Evolutionary conservation across 2,329 filamentous ascomycete genomes (phyloP).

Genomic region (Epichloe glyceriae): DNA sequence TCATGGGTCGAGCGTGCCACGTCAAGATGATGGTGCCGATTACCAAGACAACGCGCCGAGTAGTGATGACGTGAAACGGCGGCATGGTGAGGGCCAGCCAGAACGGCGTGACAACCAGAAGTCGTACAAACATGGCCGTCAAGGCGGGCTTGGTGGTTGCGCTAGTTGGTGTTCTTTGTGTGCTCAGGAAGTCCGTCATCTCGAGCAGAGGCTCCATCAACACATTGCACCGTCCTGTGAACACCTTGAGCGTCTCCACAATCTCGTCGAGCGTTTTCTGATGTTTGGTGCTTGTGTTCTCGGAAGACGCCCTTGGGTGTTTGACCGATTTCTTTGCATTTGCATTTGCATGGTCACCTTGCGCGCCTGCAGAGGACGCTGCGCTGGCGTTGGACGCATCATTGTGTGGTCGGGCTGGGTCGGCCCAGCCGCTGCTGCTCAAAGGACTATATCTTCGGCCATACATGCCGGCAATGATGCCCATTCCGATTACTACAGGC

Average conservation of each 20-base stretch:
- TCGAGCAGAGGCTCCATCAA: constrained; percentile 78
- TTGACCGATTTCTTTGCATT: constrained; percentile 16
- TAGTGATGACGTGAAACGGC: constrained; percentile 74
- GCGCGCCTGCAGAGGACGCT: constrained; percentile 9
- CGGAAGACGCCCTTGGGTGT: constrained; percentile 37
- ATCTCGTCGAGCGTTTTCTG: constrained; percentile 97
- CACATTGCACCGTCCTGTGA: constrained; percentile 85
- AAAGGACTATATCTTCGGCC: constrained; percentile 77
- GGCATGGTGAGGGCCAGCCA: constrained; percentile 78
- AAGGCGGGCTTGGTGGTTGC: constrained; percentile 84
- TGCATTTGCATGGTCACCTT: constrained; percentile 14
- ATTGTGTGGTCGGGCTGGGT: constrained; percentile 28
- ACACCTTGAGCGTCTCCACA: constrained; percentile 79
- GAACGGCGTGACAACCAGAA: constrained; percentile 74
- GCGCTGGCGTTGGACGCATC: constrained; percentile 12
- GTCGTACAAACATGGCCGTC: constrained; percentile 78
- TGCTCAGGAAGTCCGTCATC: constrained; percentile 86
- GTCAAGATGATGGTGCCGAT: constrained; percentile 78
- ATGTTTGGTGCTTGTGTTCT: constrained; percentile 55
- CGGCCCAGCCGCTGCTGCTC: constrained; percentile 66
- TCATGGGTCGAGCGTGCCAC: constrained; percentile 81
- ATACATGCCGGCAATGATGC: constrained; percentile 86
- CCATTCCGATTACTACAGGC: constrained; percentile 66
- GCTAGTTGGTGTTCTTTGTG: constrained; percentile 77
- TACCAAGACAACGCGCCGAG: constrained; percentile 69